Base-by-base conservation (phyloP, 2,329 filamentous ascomycete genomes). In the Trichoderma aggressivum region DNA sequence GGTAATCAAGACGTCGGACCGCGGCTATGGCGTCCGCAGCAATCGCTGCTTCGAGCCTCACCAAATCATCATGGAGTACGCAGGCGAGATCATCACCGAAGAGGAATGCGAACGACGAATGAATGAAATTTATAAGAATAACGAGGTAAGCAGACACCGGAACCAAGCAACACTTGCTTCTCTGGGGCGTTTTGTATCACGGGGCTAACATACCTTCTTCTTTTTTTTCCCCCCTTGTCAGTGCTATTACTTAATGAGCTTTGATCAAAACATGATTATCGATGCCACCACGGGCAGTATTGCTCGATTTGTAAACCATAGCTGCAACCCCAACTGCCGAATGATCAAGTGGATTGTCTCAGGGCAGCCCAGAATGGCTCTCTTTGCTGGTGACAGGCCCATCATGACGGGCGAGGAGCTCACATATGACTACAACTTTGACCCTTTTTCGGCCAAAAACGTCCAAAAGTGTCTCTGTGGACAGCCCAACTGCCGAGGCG, bases 191-290 rank as follows among this genome's bases (percentile, higher is more conserved):
- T 43, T 16, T 34, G 32, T 43, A 43, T 58, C 55, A 32, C 14
- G 10, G 11, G 63, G 34, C 63, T 66, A 66, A 66, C 50, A 21
- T 21, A 18, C 5, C 6, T 26, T 36, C 14, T 60, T 16, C 7
- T 18, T 39, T n/a, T n/a, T n/a, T n/a, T n/a, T n/a, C n/a, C n/a
- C n/a, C n/a, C 7, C 11, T 28, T 14, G 18, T 2, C 75, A 97
- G 93, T 97, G 94, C 82, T 98, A 97, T 81, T 99, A 99, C 81
- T 86, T 99, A 63, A 99, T 99, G 96, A 94, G 94, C 70, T 98
- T 98, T 79, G 94, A 98, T 79, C 94, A 98, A 81, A 96, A 97
- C 81, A 96, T 98, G 90, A 97, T 98, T 77, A 97, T 99, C 74
- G 96, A 99, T 83, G 96, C 95, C 39, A 98, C 94, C 32, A 94